Evolutionary conservation across 2,329 filamentous ascomycete genomes (phyloP).

Genomic region (Ophiostoma piceae): DNA sequence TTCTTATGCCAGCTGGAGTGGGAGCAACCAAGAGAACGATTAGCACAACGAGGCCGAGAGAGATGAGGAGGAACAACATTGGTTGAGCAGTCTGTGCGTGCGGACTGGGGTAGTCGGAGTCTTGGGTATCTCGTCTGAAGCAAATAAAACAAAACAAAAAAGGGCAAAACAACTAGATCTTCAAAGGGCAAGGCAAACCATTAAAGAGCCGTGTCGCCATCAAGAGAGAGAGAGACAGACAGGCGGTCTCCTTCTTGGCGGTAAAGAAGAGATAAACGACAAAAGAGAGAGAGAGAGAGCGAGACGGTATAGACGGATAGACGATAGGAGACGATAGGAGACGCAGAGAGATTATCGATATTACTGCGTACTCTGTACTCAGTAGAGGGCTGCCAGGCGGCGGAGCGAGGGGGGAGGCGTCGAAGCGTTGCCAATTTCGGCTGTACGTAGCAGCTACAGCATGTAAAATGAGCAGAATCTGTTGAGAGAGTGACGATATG

Average conservation of each 20-base stretch:
- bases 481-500: conserved; percentile 23
- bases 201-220: conserved; percentile 24
- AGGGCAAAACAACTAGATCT: background rate
- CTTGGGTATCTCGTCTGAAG: background rate
- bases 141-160: no score
- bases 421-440: conserved; percentile 22
- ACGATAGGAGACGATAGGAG: background rate
- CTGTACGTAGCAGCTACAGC: conserved; percentile 15
- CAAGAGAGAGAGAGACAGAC: conserved; percentile 14
- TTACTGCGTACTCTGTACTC: background rate
- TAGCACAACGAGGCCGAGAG: conserved; percentile 24
- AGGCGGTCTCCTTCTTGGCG: conserved; percentile 8
- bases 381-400: background rate
- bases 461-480: conserved; percentile 23
- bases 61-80: conserved; percentile 23
- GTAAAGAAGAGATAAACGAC: conserved; percentile 7
- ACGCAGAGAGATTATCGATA: background rate
- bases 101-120: background rate
- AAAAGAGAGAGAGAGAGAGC: conserved; percentile 3
- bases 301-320: background rate
- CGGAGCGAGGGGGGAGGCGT: conserved; percentile 9
- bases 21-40: conserved; percentile 23
- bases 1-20: conserved; percentile 23
- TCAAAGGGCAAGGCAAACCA: conserved; percentile 20
- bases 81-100: background rate